Conservation (phyloP, 1,139 yeast genomes). For the Barnettozyma hawaiiensis region DNA sequence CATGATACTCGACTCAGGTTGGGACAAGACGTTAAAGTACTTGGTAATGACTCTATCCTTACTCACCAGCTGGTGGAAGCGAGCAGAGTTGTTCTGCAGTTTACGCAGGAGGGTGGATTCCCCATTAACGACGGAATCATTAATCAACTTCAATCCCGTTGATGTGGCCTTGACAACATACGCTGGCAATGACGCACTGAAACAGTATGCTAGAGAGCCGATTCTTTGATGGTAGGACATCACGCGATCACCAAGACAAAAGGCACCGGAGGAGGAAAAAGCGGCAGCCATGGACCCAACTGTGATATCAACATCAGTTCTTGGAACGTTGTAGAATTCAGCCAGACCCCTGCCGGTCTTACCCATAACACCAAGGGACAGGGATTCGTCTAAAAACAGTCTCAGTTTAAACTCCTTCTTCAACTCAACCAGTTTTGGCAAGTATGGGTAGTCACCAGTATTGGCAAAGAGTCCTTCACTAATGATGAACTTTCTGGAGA, state of each 20-base stretch:
- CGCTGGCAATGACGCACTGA: slow-evolving; percentile 93
- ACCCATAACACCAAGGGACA: slow-evolving; percentile 85
- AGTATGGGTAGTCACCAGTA: slow-evolving; percentile 74
- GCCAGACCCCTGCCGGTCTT: slow-evolving; percentile 78
- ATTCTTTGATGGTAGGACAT: slow-evolving; percentile 93
- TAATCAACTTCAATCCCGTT: slow-evolving; percentile 47
- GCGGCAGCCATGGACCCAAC: slow-evolving; percentile 82
- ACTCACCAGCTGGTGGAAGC: slow-evolving; percentile 26
- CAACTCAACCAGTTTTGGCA: slow-evolving; percentile 64
- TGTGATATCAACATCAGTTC: slow-evolving; percentile 72
- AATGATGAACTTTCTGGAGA: slow-evolving; percentile 82
- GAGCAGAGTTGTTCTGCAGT: slow-evolving; percentile 34
- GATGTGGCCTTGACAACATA: slow-evolving; percentile 76
- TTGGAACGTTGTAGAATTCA: slow-evolving; percentile 60
- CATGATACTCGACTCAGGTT: slow-evolving; percentile 57
- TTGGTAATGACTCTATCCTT: slow-evolving; percentile 30
- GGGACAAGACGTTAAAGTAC: slow-evolving; percentile 50
- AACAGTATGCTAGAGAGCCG: slow-evolving; percentile 84
- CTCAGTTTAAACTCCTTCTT: slow-evolving; percentile 81
- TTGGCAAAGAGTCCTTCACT: slow-evolving; percentile 86
- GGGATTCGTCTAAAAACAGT: slow-evolving; percentile 78
- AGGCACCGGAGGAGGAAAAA: slow-evolving; percentile 91
- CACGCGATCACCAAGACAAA: slow-evolving; percentile 78
- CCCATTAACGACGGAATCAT: slow-evolving; percentile 25
- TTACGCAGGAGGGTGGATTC: slow-evolving; percentile 30